Evolutionary conservation across 768 basidiomycete species (phyloP).

Genomic region (Gloeopeniophorella convolvens): DNA sequence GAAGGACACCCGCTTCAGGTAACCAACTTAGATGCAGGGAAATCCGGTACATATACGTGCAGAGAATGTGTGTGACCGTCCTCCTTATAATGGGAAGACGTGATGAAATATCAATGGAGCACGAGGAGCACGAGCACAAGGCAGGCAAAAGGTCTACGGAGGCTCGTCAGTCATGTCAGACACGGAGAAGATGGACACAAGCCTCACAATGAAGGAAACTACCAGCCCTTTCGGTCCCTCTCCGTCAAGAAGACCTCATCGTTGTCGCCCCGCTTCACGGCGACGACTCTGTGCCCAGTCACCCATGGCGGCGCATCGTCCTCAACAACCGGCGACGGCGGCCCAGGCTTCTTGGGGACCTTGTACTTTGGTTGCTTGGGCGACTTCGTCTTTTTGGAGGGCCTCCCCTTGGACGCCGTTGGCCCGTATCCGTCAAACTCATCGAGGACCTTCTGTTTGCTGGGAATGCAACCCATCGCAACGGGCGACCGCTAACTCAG

Average conservation of each 20-base stretch:
- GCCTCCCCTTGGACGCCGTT: neutral
- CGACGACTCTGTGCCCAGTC: constrained; percentile 10
- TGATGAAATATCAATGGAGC: neutral
- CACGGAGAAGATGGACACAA: neutral
- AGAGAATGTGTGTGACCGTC: no score
- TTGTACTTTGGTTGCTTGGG: constrained; percentile 9
- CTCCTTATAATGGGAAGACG: neutral
- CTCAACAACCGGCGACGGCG: constrained; percentile 6
- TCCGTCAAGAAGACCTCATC: constrained; percentile 13
- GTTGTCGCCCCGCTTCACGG: neutral
- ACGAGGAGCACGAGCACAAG: neutral
- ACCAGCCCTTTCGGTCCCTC: constrained; percentile 2
- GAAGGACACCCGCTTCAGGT: no score
- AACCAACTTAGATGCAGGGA: no score
- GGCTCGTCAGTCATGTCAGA: neutral
- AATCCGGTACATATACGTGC: no score
- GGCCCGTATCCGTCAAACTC: neutral
- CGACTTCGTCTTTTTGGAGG: neutral
- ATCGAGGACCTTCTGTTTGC: constrained; percentile 29
- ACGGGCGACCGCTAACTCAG: neutral
- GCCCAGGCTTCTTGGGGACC: constrained; percentile 1
- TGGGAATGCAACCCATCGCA: constrained; percentile 39
- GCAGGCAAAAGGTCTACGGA: neutral
- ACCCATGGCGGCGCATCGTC: constrained; percentile 17
- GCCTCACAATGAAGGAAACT: neutral